Conservation (phyloP, 2,329 filamentous ascomycete genomes). For the Ophiostoma australiae region DNA sequence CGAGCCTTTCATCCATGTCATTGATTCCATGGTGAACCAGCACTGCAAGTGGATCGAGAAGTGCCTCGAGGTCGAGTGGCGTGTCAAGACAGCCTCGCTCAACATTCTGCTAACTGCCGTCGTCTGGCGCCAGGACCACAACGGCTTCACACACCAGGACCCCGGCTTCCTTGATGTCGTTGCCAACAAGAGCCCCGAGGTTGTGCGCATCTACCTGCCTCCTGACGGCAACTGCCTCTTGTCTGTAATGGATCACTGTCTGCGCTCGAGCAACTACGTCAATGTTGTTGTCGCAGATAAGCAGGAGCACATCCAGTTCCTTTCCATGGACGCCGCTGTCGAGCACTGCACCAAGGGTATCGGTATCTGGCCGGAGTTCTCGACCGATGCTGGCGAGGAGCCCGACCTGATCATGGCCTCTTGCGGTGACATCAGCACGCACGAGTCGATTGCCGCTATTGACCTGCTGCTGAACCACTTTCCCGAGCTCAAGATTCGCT, state of each 20-base stretch:
- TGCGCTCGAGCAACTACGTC: conserved; percentile 70
- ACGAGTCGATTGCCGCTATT: conserved; percentile 69
- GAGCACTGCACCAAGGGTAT: conserved; percentile 74
- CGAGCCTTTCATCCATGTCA: conserved; percentile 77
- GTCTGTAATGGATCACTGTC: conserved; percentile 70
- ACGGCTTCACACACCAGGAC: conserved; percentile 71
- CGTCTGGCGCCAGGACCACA: conserved; percentile 79
- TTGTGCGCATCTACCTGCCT: conserved; percentile 75
- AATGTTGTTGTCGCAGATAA: conserved; percentile 78
- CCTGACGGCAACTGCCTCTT: conserved; percentile 75
- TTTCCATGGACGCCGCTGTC: conserved; percentile 67
- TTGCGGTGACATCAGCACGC: conserved; percentile 69
- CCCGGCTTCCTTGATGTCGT: conserved; percentile 76
- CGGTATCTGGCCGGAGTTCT: conserved; percentile 73
- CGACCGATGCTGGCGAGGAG: conserved; percentile 62
- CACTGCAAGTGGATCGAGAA: conserved; percentile 85
- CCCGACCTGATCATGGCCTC: conserved; percentile 73
- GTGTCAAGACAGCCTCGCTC: conserved; percentile 65
- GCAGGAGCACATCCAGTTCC: conserved; percentile 70
- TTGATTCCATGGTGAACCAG: conserved; percentile 79
- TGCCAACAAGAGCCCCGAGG: conserved; percentile 73
- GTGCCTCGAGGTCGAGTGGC: conserved; percentile 73
- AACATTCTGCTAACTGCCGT: conserved; percentile 76
- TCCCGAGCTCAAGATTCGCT: conserved; percentile 68
- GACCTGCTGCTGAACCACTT: conserved; percentile 67